These are phyloP conservation scores for Cryphonectria naterciae DNA, from an alignment of 2,329 filamentous ascomycete species.

Conservation along the genomic window DNA sequence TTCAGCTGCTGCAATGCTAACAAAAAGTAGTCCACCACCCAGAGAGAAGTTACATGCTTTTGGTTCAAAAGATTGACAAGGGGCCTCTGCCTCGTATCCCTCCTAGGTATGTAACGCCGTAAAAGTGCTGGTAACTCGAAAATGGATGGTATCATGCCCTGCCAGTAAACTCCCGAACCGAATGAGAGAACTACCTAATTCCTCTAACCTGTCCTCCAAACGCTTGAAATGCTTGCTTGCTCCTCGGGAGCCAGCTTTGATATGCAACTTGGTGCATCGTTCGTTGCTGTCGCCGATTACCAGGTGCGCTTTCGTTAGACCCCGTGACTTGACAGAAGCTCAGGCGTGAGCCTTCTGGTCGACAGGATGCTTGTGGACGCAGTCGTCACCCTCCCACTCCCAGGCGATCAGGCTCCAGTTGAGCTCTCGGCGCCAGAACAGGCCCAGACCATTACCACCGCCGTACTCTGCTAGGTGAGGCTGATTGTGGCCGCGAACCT, in stretches of 20 bases:
- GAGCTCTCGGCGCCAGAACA: conserved; percentile 75
- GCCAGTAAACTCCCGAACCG: conserved; percentile 18
- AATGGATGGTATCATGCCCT: conserved; percentile 19
- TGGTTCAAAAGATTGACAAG: conserved; percentile 1
- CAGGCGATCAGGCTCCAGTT: conserved; percentile 86
- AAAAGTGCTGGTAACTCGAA: conserved; percentile 3
- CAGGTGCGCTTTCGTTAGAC: background rate
- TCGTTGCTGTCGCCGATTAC: conserved; percentile 6
- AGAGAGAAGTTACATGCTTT: background rate
- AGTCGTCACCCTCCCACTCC: conserved; percentile 66
- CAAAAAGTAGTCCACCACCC: conserved; percentile 1
- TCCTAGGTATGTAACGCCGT: background rate
- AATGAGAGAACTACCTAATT: conserved; percentile 21
- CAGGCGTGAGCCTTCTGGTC: conserved; percentile 55
- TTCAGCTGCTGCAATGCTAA: background rate
- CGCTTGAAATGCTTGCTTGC: conserved; percentile 8
- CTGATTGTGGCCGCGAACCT: conserved; percentile 61
- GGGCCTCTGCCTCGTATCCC: background rate
- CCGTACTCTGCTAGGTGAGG: conserved; percentile 43
- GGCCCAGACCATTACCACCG: conserved; percentile 64
- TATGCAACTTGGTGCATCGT: conserved; percentile 8
- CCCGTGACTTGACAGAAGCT: conserved; percentile 16
- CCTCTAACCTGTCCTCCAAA: conserved; percentile 17
- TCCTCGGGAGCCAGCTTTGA: background rate
- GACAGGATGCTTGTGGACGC: conserved; percentile 44